Evolutionary conservation across 2,329 filamentous ascomycete genomes (phyloP).

Genomic region (Aspergillus japonicus): DNA sequence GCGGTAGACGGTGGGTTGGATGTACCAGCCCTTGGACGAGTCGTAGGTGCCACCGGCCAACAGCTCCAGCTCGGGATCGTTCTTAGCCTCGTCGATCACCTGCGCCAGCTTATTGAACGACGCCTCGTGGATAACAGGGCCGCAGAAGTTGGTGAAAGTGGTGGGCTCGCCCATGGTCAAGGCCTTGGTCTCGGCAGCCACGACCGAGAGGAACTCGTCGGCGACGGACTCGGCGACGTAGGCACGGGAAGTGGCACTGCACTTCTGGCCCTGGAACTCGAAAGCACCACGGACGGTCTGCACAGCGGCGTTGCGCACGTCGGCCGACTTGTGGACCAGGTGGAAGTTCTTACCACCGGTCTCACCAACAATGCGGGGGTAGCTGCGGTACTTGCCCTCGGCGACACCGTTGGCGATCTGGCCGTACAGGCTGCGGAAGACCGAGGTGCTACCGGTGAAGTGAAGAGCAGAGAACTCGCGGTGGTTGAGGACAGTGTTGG

Average conservation of each 20-base stretch:
- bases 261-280: conserved; percentile 90
- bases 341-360: conserved; percentile 96
- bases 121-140: conserved; percentile 78
- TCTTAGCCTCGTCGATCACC: conserved; percentile 77
- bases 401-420: conserved; percentile 80
- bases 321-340: conserved; percentile 72
- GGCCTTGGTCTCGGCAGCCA: conserved; percentile 67
- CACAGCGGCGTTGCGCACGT: conserved; percentile 73
- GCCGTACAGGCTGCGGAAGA: conserved; percentile 86
- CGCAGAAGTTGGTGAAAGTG: conserved; percentile 75
- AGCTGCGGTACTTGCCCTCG: conserved; percentile 76
- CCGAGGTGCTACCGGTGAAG: conserved; percentile 88
- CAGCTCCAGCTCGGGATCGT: conserved; percentile 69
- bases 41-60: conserved; percentile 76
- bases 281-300: conserved; percentile 86
- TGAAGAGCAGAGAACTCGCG: conserved; percentile 85
- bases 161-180: conserved; percentile 70
- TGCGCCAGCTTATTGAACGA: conserved; percentile 77
- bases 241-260: conserved; percentile 76
- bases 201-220: conserved; percentile 66
- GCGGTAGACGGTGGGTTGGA: conserved; percentile 78
- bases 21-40: conserved; percentile 74
- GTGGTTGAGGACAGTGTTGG: conserved; percentile 72
- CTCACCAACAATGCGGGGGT: conserved; percentile 86
- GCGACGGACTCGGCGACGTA: conserved; percentile 77